These are phyloP conservation scores for Pichia cactophila DNA, from an alignment of 1,139 yeast genomes.

Conservation along the genomic window DNA sequence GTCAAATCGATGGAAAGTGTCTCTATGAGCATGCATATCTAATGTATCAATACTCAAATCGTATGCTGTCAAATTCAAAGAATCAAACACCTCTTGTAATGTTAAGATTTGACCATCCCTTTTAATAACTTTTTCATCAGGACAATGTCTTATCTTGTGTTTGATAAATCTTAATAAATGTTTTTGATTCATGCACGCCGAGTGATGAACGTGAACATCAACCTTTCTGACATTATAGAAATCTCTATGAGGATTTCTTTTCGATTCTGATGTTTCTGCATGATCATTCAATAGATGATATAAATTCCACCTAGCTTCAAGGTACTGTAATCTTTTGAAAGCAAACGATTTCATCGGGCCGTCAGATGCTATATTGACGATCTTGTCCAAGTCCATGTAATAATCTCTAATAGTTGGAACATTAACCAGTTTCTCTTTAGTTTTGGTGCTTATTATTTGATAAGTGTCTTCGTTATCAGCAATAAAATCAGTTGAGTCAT, in stretches of 20 bases:
- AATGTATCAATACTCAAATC: conserved; percentile 93
- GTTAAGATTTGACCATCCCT: conserved; percentile 93
- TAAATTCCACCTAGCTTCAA: conserved; percentile 95
- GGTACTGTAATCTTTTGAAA: conserved; percentile 81
- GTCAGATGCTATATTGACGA: conserved; percentile 70
- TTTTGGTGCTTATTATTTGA: conserved; percentile 33
- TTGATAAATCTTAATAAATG: conserved; percentile 91
- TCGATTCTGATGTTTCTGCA: conserved; percentile 84
- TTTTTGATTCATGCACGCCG: conserved; percentile 98
- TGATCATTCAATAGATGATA: conserved; percentile 83
- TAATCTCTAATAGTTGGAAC: conserved; percentile 78
- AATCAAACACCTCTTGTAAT: conserved; percentile 77
- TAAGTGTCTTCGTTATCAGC: conserved; percentile 61
- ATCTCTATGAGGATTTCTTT: conserved; percentile 87
- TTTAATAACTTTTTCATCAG: conserved; percentile 83
- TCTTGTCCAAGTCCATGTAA: conserved; percentile 70
- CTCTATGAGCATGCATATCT: conserved; percentile 99
- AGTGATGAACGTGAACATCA: conserved; percentile 97
- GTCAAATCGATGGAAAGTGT: conserved; percentile 95
- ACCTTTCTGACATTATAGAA: conserved; percentile 97
- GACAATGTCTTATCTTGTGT: conserved; percentile 72
- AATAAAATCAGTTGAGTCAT: conserved; percentile 39
- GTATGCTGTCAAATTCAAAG: conserved; percentile 84
- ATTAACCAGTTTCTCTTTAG: conserved; percentile 35
- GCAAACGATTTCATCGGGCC: conserved; percentile 99